phyloP scores from a whole-genome alignment of 441 rosid species.

The Adansonia rubrostipa region DNA sequence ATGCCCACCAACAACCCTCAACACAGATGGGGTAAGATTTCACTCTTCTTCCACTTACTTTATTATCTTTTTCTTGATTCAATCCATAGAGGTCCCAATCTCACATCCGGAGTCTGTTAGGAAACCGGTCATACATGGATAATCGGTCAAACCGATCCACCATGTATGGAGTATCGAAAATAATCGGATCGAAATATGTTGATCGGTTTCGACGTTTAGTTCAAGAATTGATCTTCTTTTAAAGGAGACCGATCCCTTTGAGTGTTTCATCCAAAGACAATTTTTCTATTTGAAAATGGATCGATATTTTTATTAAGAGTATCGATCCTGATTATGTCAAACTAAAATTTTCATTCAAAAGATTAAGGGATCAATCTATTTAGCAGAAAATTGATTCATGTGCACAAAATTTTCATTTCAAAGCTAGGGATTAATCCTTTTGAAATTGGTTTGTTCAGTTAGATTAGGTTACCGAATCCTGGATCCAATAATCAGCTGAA shows the following conservation, averaged over 20 bases:
- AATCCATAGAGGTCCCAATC: background rate
- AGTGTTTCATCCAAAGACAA: too few species aligned
- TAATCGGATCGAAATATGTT: background rate
- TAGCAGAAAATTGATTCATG: background rate
- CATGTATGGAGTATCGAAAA: background rate
- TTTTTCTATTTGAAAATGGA: background rate
- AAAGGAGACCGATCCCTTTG: too few species aligned
- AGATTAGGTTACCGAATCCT: background rate
- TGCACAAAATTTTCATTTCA: background rate
- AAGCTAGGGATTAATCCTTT: background rate
- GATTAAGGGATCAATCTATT: background rate
- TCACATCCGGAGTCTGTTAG: background rate
- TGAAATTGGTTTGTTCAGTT: background rate
- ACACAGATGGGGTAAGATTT: slow-evolving; percentile 29
- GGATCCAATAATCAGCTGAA: background rate
- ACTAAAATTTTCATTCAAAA: background rate
- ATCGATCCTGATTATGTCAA: background rate
- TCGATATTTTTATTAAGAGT: background rate
- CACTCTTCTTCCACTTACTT: background rate
- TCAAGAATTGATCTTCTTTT: background rate
- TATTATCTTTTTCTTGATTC: background rate
- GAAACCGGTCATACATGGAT: background rate
- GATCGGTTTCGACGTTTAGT: background rate
- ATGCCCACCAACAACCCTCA: background rate
- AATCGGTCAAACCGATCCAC: background rate